Evolutionary conservation across 2,329 filamentous ascomycete genomes (phyloP).

Genomic region (Alternaria brassicae): DNA sequence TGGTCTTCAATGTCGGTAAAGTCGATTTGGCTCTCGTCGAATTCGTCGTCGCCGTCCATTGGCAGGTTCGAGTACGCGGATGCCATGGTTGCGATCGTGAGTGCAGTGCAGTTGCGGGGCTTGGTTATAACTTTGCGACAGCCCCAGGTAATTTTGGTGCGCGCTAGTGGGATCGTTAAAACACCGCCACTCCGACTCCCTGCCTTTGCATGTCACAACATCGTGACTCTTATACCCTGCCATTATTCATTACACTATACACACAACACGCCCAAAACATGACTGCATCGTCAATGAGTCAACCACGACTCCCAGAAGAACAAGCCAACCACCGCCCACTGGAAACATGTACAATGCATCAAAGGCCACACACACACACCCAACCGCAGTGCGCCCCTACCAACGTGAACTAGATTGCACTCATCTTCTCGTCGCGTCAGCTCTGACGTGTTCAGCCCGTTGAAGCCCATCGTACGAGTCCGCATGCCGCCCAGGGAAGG

Average conservation of each 20-base stretch:
- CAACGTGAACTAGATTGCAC: constrained; percentile 6
- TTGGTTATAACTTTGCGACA: not conserved
- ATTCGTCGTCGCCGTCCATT: constrained; percentile 79
- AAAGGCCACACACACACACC: not conserved
- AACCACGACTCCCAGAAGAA: not conserved
- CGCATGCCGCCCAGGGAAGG: constrained; percentile 43
- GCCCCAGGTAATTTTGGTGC: constrained; percentile 15
- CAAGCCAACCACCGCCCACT: not conserved
- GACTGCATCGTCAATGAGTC: not conserved
- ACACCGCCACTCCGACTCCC: not conserved
- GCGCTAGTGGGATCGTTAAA: constrained; percentile 15
- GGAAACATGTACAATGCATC: not conserved
- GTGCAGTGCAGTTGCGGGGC: constrained; percentile 24
- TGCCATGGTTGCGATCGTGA: constrained; percentile 71
- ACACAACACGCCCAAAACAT: not conserved
- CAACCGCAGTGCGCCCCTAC: constrained; percentile 6
- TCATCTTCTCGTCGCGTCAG: constrained; percentile 11
- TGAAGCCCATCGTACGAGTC: constrained; percentile 41
- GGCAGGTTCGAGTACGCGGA: constrained; percentile 90
- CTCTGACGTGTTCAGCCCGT: constrained; percentile 29
- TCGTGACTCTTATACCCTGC: constrained; percentile 1
- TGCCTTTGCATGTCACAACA: not conserved
- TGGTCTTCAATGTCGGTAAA: constrained; percentile 93
- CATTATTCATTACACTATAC: constrained; percentile 24
- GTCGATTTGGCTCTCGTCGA: constrained; percentile 93